Conservation (phyloP, 164 flowering plant genomes). For the Tetracentron sinense region DNA sequence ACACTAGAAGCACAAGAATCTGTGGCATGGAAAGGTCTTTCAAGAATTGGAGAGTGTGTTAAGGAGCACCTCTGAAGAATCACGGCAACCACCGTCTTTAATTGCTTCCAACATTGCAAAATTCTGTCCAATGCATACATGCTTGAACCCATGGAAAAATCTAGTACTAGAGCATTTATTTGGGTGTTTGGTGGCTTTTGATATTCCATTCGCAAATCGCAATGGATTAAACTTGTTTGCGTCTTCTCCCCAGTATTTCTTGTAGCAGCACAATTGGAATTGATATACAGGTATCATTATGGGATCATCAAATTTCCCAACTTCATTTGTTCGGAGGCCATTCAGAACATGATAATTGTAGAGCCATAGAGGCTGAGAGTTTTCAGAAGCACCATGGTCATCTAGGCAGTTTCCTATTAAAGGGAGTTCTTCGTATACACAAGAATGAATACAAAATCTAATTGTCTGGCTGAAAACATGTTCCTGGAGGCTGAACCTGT, state of each 20-base stretch:
- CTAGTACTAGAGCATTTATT: constrained; percentile 29
- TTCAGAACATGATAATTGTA: constrained; percentile 8
- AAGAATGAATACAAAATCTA: no score
- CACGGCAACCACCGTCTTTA: constrained; percentile 30
- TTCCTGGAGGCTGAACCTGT: not conserved
- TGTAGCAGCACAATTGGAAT: constrained; percentile 18
- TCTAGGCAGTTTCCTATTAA: constrained; percentile 15
- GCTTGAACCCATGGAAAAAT: constrained; percentile 33
- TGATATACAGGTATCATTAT: constrained; percentile 7
- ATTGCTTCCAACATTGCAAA: constrained; percentile 35
- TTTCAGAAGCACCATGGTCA: constrained; percentile 40
- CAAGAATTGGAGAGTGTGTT: constrained; percentile 28
- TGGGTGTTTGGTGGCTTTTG: constrained; percentile 37
- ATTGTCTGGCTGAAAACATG: no score
- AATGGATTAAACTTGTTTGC: constrained; percentile 39
- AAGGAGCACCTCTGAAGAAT: constrained; percentile 30
- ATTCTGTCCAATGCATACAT: constrained; percentile 36
- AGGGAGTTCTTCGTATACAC: not conserved
- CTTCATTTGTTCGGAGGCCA: constrained; percentile 22
- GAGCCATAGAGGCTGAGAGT: constrained; percentile 36
- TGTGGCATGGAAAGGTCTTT: constrained; percentile 6
- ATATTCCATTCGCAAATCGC: constrained; percentile 32
- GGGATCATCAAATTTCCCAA: constrained; percentile 34
- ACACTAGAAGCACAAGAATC: not conserved
- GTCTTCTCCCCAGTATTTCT: constrained; percentile 40